Conservation (phyloP, 805 yeast genomes). For the Barnettozyma botsteinii region DNA sequence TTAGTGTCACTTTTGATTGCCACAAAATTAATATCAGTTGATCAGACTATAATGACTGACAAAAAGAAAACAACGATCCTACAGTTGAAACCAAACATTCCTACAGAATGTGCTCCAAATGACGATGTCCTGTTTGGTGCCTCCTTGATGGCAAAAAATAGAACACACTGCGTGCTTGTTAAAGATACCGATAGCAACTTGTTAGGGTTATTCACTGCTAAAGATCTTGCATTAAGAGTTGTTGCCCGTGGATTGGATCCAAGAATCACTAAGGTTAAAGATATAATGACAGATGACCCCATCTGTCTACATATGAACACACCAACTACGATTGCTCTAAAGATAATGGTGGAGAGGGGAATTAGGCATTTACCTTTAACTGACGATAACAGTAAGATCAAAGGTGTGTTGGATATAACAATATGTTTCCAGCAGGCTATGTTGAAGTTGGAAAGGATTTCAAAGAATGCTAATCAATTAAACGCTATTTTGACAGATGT, state of each 20-base stretch:
- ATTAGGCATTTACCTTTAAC: constrained; percentile 40
- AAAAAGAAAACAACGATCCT: constrained; percentile 14
- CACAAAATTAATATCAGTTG: not conserved
- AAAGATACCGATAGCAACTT: constrained; percentile 23
- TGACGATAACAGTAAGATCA: constrained; percentile 31
- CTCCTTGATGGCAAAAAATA: constrained; percentile 31
- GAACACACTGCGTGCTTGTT: constrained; percentile 38
- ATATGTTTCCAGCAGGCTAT: constrained; percentile 43
- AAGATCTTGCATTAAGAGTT: constrained; percentile 41
- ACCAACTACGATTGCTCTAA: constrained; percentile 37
- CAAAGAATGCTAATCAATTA: constrained; percentile 32
- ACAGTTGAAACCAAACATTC: constrained; percentile 30
- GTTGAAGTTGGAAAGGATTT: constrained; percentile 36
- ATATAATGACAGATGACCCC: constrained; percentile 37
- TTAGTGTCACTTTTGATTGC: not conserved
- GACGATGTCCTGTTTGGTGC: constrained; percentile 31
- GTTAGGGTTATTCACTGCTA: constrained; percentile 40
- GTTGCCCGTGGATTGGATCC: constrained; percentile 29
- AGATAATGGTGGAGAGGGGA: constrained; percentile 35
- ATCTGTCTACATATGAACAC: constrained; percentile 31
- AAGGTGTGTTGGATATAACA: constrained; percentile 41
- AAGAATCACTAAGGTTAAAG: constrained; percentile 25
- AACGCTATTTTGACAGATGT: constrained; percentile 26
- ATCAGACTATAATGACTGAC: too few species aligned
- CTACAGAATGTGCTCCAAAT: constrained; percentile 31